Base-by-base conservation (phyloP, 2,329 filamentous ascomycete species). In the Alternaria tenuissima region DNA sequence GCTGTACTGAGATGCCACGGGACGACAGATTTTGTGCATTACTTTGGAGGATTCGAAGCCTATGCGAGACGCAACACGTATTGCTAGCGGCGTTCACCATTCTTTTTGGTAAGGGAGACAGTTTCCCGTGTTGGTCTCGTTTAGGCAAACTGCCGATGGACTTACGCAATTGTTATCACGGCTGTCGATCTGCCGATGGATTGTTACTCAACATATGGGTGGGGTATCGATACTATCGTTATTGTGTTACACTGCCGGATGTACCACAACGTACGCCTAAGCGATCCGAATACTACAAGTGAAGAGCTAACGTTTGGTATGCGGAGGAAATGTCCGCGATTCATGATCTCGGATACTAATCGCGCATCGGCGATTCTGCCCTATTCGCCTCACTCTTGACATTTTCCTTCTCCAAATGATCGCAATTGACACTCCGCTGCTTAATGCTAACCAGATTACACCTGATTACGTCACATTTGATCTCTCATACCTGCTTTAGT, bases 171-270 rank as follows among this genome's bases (percentile, higher is more conserved):
- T 18, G 16, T 5, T 12, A 20, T 28, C 7, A 20, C 16, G 20
- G 20, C n/a, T 42, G 14, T 20, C 39, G 30, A 46, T 46, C 43
- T 48, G 34, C 28, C 7, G 5, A 44, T 5, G 22, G 28, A 9
- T 22, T 9, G 36, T 43, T n/a, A 55, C 43, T n/a, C 34, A 48
- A 38, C 12, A 42, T 20, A 12, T 59, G 51, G 36, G 20, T 59
- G 51, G 43, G 49, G 43, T 30, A 38, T 22, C 26, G 43, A 55
- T 43, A 48, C 14, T n/a, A 20, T 39, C n/a, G 7, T 55, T 6
- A 20, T 43, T 16, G 1, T 36, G 14, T 41, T 16, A 41, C 49
- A 26, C 18, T 24, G 20, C 32, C 20, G 3, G n/a, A 36, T 32
- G 32, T 49, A 5, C 7, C 30, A 49, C 46, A 18, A n/a, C n/a